Base-by-base conservation (phyloP, 1,139 yeast genomes). In the Kazachstania sp. region DNA sequence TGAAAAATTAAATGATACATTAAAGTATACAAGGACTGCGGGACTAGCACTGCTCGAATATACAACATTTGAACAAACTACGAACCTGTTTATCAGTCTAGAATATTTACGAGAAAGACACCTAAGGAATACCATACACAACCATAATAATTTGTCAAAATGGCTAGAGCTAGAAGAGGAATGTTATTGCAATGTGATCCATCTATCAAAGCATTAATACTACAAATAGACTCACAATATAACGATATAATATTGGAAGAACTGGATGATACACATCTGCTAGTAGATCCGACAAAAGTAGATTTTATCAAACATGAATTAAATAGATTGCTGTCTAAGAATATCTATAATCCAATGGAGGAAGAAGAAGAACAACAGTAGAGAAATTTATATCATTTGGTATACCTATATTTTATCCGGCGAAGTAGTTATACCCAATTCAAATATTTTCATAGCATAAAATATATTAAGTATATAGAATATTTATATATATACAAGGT, bases 231-330 rank as follows among this genome's bases (percentile, higher is more conserved):
- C 64, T 70, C 86, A 0, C 77, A 77, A 37, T 53, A 55, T 42
- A 69, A 74, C 39, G 95, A 88, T 50, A 82, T 87, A 4, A 84
- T 88, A 5, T 72, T 83, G 16, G 86, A 81, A 50, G 97, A 90
- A 58, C 73, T 92, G 43, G 97, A 92, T 62, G 97, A 90, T 39
- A 85, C 94, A 1, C 97, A 92, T 65, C 67, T 92, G 29, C 70
- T 92, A 50, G 83, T 92, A 30, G 92, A 86, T 54, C 83, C 83
- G 36, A 77, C 77, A 40, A 83, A 82, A 66, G 85, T 90, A 4
- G 82, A 79, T 35, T 81, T 73, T 59, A 82, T 92, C 47, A 90
- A 88, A 59, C 71, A 68, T 47, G 95, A 90, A 63, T 72, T 92
- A 57, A 87, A 86, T 63, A 70, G 79, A 54, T 67, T 86, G 53